These are phyloP conservation scores for Suhomyces maxii DNA, from an alignment of 1,139 yeast species.

Conservation along the genomic window DNA sequence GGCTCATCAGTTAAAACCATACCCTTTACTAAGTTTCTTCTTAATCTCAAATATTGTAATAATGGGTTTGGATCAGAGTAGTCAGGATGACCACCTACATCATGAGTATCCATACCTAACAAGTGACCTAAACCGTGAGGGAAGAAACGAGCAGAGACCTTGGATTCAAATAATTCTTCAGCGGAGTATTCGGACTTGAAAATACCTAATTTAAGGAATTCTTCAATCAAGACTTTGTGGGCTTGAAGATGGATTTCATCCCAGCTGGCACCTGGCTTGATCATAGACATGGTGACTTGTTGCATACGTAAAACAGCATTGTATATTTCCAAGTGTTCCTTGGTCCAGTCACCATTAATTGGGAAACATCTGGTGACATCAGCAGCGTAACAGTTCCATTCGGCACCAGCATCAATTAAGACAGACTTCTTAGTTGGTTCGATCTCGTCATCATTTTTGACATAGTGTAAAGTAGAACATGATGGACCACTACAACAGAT, in stretches of 20 bases:
- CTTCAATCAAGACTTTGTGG: conserved; percentile 72
- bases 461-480: conserved; percentile 89
- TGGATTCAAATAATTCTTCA: conserved; percentile 68
- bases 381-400: conserved; percentile 89
- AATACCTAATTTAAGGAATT: conserved; percentile 72
- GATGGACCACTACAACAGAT: conserved; percentile 93
- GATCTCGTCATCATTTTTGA: conserved; percentile 73
- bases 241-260: conserved; percentile 80
- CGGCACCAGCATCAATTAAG: conserved; percentile 95
- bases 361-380: conserved; percentile 98
- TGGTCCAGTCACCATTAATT: conserved; percentile 82
- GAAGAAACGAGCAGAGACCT: conserved; percentile 75
- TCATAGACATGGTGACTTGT: conserved; percentile 58
- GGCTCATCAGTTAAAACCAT: conserved; percentile 97
- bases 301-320: conserved; percentile 87
- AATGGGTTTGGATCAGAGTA: conserved; percentile 80
- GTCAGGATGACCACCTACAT: conserved; percentile 86
- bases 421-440: conserved; percentile 56
- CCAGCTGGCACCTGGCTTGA: conserved; percentile 85
- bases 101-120: conserved; percentile 94
- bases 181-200: conserved; percentile 60
- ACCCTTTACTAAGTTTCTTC: conserved; percentile 68
- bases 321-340: conserved; percentile 82
- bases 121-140: conserved; percentile 97
- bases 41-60: conserved; percentile 72